Evolutionary conservation across 2,329 filamentous ascomycete species (phyloP), one percentile per base, ranked within the genome.

Genomic region (Ophiostoma australiae): DNA sequence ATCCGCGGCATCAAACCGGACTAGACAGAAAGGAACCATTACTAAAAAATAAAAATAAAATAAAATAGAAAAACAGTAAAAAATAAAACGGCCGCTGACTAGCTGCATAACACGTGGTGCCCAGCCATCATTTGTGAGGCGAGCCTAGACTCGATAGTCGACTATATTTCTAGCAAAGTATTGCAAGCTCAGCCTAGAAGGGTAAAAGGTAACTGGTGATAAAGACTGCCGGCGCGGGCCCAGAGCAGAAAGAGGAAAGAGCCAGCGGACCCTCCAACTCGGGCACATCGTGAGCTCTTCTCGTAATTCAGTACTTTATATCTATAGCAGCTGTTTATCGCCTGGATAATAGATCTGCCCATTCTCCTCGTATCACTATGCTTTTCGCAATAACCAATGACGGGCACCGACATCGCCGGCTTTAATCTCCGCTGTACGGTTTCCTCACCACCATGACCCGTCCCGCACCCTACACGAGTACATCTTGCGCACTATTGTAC

Each of bases 91-190:
- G 23, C 27, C 58, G 27, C 58, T 63, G 58, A 63, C 58, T 11
- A 63, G 58, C 55, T 17, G 58, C 58, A 63, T 63, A 6, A 41
- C 63, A 67, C 35, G 33, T 67, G 35, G 33, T 67, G 35, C 17
- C 31, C 63, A 67, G 17, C 63, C 33, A 67, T 39, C 20, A 37
- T 37, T 15, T 23, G 35, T 20, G 23, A 67, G 63, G 31, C 23
- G 23, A 58, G 52, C 63, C 58, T 63, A 63, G 23, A 63, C 27
- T 27, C 8, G n/a, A n/a, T n/a, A n/a, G n/a, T n/a, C n/a, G n/a
- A n/a, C n/a, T n/a, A n/a, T n/a, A n/a, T n/a, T n/a, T n/a, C n/a
- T n/a, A n/a, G n/a, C n/a, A n/a, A n/a, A n/a, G n/a, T n/a, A n/a
- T n/a, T n/a, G n/a, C n/a, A n/a, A n/a, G n/a, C n/a, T n/a, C 20